A percentile compares a stretch with the other conserved stretches of the same genome.
Evolutionary conservation across 2,329 filamentous ascomycete species (phyloP).

Genomic region (Epichloe festucae): DNA sequence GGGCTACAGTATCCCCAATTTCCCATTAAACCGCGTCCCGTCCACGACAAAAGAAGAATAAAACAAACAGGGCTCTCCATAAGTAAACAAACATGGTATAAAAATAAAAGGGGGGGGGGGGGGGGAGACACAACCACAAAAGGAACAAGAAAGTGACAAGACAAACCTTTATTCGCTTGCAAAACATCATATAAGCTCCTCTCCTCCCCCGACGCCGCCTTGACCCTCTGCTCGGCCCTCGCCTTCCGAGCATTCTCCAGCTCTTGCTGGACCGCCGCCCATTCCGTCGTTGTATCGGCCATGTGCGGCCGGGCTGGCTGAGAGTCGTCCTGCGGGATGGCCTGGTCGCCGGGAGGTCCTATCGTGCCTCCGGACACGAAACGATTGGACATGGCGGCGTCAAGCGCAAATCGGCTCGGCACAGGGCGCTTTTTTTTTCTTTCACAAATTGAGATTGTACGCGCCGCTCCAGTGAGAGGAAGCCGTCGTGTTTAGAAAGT

Average conservation of each 20-base stretch:
- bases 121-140: not conserved
- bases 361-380: constrained; percentile 45
- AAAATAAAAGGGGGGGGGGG: not conserved
- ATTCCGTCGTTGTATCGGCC: constrained; percentile 30
- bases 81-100: not conserved
- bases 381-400: constrained; percentile 33
- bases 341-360: constrained; percentile 12
- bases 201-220: constrained; percentile 31
- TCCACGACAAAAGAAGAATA: not conserved
- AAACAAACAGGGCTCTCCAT: not conserved
- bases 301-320: not conserved
- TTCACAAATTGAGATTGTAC: too few species aligned
- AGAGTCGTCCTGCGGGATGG: constrained; percentile 10
- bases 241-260: constrained; percentile 46
- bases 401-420: not conserved
- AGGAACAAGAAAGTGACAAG: not conserved
- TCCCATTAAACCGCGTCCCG: too few species aligned
- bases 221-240: constrained; percentile 36
- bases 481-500: too few species aligned
- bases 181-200: constrained; percentile 61
- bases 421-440: too few species aligned
- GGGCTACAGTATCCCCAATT: too few species aligned
- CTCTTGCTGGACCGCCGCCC: constrained; percentile 51
- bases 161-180: constrained; percentile 68
- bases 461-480: too few species aligned